Conservation (phyloP, 495 filamentous ascomycete genomes). For the Trichoderma orchidacearum region DNA sequence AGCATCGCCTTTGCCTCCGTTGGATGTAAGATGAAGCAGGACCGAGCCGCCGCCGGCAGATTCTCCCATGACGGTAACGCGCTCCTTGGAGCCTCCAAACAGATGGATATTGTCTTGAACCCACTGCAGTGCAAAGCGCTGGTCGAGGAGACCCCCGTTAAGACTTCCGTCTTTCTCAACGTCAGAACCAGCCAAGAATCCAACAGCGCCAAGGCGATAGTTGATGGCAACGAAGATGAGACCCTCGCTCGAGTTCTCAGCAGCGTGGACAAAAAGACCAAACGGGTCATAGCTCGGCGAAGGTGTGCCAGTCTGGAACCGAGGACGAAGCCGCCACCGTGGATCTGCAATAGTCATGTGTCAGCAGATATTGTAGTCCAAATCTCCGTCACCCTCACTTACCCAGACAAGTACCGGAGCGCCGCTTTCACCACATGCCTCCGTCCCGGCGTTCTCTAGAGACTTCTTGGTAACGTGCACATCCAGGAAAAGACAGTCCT, state of each 20-base stretch:
- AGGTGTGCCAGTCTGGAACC: constrained; percentile 25
- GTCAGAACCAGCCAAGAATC: constrained; percentile 38
- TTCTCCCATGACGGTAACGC: constrained; percentile 56
- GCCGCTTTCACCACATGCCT: background rate
- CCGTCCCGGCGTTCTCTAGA: constrained; percentile 9
- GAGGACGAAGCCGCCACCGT: constrained; percentile 43
- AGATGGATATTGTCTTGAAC: constrained; percentile 49
- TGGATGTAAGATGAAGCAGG: constrained; percentile 52
- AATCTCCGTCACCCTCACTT: background rate
- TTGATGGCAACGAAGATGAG: constrained; percentile 50
- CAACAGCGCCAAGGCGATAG: constrained; percentile 44
- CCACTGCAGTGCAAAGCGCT: constrained; percentile 46
- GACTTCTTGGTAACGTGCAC: constrained; percentile 20
- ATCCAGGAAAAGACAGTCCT: constrained; percentile 40
- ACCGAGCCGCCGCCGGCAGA: constrained; percentile 52
- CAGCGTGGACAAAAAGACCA: background rate
- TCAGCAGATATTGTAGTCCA: background rate
- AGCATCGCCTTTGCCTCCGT: constrained; percentile 35
- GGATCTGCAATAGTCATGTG: constrained; percentile 22
- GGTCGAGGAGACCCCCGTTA: constrained; percentile 38
- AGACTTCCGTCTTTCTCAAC: constrained; percentile 30
- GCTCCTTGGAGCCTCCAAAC: constrained; percentile 49
- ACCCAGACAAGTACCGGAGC: constrained; percentile 38
- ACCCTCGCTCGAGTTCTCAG: constrained; percentile 16
- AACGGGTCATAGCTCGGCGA: background rate